Conservation (phyloP, 208 protist genomes). For the Wallacemonas rigidus region DNA sequence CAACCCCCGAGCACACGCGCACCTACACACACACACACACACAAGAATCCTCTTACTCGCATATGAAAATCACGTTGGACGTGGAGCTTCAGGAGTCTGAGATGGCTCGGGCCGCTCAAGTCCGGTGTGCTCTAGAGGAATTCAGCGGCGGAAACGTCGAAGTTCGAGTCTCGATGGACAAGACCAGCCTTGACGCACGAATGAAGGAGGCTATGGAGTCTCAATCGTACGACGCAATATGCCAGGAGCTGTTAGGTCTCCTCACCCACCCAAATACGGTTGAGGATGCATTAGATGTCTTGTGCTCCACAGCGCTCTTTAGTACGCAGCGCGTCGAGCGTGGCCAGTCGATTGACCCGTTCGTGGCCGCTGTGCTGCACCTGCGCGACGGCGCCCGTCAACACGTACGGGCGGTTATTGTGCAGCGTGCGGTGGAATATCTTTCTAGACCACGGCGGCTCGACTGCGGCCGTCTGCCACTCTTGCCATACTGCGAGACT, state of each 20-base stretch:
- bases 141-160: slow-evolving; percentile 40
- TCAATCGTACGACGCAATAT: slow-evolving; percentile 56
- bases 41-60: not conserved
- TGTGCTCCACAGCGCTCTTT: slow-evolving; percentile 75
- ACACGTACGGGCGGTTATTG: slow-evolving; percentile 61
- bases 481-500: slow-evolving; percentile 84
- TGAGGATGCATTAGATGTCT: slow-evolving; percentile 60
- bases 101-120: slow-evolving; percentile 39
- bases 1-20: not conserved
- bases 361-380: slow-evolving; percentile 58
- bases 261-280: slow-evolving; percentile 45
- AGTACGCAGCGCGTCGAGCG: slow-evolving; percentile 56
- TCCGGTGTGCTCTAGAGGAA: slow-evolving; percentile 58
- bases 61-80: slow-evolving; percentile 82
- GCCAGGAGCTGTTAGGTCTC: slow-evolving; percentile 57
- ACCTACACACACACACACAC: not conserved
- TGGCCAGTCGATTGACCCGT: slow-evolving; percentile 57
- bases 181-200: slow-evolving; percentile 40
- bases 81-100: slow-evolving; percentile 76
- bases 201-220: slow-evolving; percentile 59
- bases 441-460: slow-evolving; percentile 67
- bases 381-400: slow-evolving; percentile 49
- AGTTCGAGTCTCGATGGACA: slow-evolving; percentile 70
- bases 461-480: slow-evolving; percentile 69
- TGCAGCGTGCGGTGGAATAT: slow-evolving; percentile 68